These are phyloP conservation scores for Blastocladiella britannica DNA, from an alignment of 192 early-diverging fungal species.

Conservation along the genomic window DNA sequence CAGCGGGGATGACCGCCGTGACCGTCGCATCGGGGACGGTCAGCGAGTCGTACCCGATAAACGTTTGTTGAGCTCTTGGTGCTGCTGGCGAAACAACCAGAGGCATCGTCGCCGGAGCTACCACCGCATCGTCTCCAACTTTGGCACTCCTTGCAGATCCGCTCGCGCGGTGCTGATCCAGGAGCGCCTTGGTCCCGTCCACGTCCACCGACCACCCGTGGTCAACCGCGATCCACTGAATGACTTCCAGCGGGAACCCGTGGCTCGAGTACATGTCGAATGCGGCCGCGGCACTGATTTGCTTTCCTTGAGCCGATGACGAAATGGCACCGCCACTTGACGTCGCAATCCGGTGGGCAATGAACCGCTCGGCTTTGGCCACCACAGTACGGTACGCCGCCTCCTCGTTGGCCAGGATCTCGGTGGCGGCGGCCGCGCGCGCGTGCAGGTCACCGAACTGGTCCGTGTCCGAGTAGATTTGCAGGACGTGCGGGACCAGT, in stretches of 20 bases:
- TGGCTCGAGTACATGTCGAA: slow-evolving; percentile 34
- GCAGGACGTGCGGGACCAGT: slow-evolving; percentile 2
- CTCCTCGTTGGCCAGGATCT: slow-evolving; percentile 15
- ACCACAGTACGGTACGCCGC: slow-evolving; percentile 18
- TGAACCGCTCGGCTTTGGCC: slow-evolving; percentile 23
- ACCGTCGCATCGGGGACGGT: slow-evolving; percentile 5
- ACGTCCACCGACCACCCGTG: slow-evolving; percentile 32
- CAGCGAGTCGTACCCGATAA: slow-evolving; percentile 27
- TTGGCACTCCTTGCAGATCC: too few species aligned
- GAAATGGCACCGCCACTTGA: too few species aligned
- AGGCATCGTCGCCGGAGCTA: too few species aligned
- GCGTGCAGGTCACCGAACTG: slow-evolving; percentile 22
- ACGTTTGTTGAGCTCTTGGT: too few species aligned
- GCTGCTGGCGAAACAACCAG: too few species aligned
- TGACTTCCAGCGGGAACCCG: slow-evolving; percentile 37
- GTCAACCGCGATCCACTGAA: slow-evolving; percentile 26
- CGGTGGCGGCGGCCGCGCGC: slow-evolving; percentile 17
- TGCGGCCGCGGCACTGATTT: slow-evolving; percentile 21
- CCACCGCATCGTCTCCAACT: too few species aligned
- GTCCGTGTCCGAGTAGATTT: slow-evolving; percentile 26
- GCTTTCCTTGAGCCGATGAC: too few species aligned
- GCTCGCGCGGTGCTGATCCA: slow-evolving; percentile 18
- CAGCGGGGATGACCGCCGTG: slow-evolving; percentile 2
- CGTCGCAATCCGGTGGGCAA: slow-evolving; percentile 13
- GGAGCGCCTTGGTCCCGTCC: slow-evolving; percentile 18